Evolutionary conservation across 148 eudicot genomes (phyloP).

Genomic region (Vaccinium myrtillus): DNA sequence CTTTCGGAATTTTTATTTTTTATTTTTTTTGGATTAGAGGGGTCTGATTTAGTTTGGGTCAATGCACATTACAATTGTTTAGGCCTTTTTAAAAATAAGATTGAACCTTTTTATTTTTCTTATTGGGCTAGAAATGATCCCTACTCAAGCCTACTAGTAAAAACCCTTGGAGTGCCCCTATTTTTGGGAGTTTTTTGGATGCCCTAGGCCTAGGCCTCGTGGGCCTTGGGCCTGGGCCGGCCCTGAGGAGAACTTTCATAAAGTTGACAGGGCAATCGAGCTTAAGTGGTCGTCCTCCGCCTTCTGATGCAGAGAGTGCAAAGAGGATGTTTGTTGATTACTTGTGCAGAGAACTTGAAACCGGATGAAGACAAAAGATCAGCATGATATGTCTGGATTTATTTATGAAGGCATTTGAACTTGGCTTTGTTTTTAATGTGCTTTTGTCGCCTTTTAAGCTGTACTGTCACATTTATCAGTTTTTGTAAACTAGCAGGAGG

Average conservation of each 20-base stretch:
- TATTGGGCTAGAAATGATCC: no score
- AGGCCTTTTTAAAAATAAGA: no score
- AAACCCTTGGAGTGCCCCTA: no score
- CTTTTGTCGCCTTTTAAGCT: neutral
- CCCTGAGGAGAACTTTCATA: conserved; percentile 78
- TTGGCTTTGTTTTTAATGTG: conserved; percentile 39
- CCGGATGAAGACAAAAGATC: conserved; percentile 25
- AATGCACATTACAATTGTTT: no score
- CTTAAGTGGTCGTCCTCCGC: conserved; percentile 88
- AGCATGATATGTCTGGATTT: neutral
- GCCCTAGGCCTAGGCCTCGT: no score
- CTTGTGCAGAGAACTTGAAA: conserved; percentile 80
- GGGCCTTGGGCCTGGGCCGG: no score
- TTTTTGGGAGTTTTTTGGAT: no score
- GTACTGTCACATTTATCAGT: neutral
- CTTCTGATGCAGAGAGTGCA: conserved; percentile 87
- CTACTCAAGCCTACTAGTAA: no score
- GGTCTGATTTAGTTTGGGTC: no score
- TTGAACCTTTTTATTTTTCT: no score
- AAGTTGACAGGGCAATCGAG: conserved; percentile 90
- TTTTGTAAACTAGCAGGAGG: neutral
- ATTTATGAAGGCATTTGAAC: conserved; percentile 31
- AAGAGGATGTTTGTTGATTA: conserved; percentile 98
- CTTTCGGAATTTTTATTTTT: no score
- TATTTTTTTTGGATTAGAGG: no score